These are phyloP conservation scores for Hordeum vulgare DNA, from an alignment of 176 grass and related monocot species.

Conservation along the genomic window MorexV3_pseudomolecules_assembly NC_058521.1:241004124-241004623, in stretches of 20 bases:
- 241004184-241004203: conserved; percentile 74
- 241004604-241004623: conserved; percentile 76
- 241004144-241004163: conserved; percentile 82
- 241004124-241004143: conserved; percentile 54
- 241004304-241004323: conserved; percentile 52
- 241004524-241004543: conserved; percentile 55
- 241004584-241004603: conserved; percentile 95
- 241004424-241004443: neutral
- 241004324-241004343: conserved; percentile 86
- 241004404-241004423: conserved; percentile 17
- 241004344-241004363: conserved; percentile 77
- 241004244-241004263: conserved; percentile 77
- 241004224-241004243: conserved; percentile 88
- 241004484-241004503: conserved; percentile 76
- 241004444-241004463: neutral
- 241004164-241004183: conserved; percentile 98
- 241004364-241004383: neutral
- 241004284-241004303: conserved; percentile 86
- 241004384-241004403: conserved; percentile 16
- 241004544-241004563: conserved; percentile 47
- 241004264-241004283: conserved; percentile 73
- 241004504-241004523: conserved; percentile 87
- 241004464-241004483: conserved; percentile 32
- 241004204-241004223: conserved; percentile 80
- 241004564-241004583: conserved; percentile 55